These are phyloP conservation scores for Quercus agrifolia DNA, from an alignment of 306 rosid genomes.

Conservation along the genomic window DNA sequence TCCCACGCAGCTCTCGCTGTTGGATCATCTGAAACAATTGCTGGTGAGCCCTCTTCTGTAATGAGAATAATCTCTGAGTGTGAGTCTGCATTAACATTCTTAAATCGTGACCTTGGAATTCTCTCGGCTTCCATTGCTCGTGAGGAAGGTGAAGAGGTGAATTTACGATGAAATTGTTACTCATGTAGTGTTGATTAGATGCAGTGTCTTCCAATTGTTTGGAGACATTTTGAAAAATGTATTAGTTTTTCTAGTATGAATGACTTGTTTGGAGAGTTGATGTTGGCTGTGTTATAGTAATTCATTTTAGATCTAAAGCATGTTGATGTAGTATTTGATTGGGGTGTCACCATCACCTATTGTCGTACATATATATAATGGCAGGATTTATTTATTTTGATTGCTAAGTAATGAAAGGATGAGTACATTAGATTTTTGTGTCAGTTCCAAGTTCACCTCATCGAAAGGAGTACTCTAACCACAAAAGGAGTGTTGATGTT, in stretches of 20 bases:
- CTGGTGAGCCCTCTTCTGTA: conserved; percentile 84
- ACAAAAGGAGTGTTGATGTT: too few relatives aligned
- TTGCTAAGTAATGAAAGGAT: too few relatives aligned
- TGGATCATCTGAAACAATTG: conserved; percentile 81
- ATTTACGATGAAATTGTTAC: conserved; percentile 24
- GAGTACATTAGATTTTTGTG: too few relatives aligned
- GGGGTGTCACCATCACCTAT: too few relatives aligned
- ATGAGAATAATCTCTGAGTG: conserved; percentile 86
- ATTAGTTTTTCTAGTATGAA: not conserved
- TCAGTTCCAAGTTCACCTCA: too few relatives aligned
- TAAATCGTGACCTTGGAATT: conserved; percentile 88
- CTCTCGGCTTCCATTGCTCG: conserved; percentile 96
- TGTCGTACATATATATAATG: too few relatives aligned
- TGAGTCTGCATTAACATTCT: conserved; percentile 77
- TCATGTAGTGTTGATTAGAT: not conserved
- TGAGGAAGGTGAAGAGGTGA: conserved; percentile 59
- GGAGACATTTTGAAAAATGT: not conserved
- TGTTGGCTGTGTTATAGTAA: not conserved
- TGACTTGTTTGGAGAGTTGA: not conserved
- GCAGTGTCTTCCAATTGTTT: not conserved
- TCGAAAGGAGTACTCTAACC: too few relatives aligned
- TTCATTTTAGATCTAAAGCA: too few relatives aligned
- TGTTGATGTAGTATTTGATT: too few relatives aligned
- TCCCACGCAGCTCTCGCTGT: conserved; percentile 83
- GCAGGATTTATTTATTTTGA: too few relatives aligned